phyloP scores from a whole-genome alignment of 495 filamentous ascomycete species.

The Penicillium egyptiacum region DNA sequence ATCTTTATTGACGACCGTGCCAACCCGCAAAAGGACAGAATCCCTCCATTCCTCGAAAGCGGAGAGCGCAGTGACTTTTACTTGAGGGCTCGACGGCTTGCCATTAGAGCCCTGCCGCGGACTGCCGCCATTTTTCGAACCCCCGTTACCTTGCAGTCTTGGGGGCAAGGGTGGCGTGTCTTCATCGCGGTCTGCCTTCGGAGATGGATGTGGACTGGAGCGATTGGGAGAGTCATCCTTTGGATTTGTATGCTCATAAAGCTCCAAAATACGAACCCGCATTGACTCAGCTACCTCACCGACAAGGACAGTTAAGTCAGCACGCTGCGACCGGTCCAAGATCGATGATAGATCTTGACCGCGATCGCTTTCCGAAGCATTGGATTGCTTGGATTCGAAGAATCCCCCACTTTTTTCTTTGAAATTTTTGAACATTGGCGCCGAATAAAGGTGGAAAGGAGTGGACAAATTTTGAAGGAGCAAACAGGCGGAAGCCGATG shows the following conservation, averaged over 20 bases:
- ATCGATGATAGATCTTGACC: constrained; percentile 52
- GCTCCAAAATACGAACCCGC: constrained; percentile 42
- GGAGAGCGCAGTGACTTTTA: constrained; percentile 43
- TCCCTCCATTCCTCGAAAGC: constrained; percentile 68
- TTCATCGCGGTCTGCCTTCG: constrained; percentile 13
- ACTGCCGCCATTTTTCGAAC: not conserved
- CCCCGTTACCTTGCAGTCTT: constrained; percentile 15
- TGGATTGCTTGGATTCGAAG: constrained; percentile 34
- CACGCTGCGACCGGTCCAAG: constrained; percentile 49
- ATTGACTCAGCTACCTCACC: constrained; percentile 45
- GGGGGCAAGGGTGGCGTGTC: constrained; percentile 17
- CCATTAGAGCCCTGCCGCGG: constrained; percentile 8
- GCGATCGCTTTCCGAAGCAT: constrained; percentile 28
- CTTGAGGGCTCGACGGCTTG: constrained; percentile 16
- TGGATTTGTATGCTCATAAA: constrained; percentile 38
- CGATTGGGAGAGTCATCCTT: constrained; percentile 11
- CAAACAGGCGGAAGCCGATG: constrained; percentile 1
- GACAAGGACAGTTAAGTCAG: constrained; percentile 49
- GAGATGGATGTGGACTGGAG: constrained; percentile 1
- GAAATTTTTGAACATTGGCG: constrained; percentile 41
- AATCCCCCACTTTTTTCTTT: constrained; percentile 40
- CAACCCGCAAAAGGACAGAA: constrained; percentile 59
- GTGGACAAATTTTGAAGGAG: not conserved
- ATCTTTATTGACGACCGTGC: constrained; percentile 62
- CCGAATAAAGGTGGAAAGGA: not conserved